phyloP scores from a whole-genome alignment of 257 asterid genomes.

The Verbascum thapsus region DNA sequence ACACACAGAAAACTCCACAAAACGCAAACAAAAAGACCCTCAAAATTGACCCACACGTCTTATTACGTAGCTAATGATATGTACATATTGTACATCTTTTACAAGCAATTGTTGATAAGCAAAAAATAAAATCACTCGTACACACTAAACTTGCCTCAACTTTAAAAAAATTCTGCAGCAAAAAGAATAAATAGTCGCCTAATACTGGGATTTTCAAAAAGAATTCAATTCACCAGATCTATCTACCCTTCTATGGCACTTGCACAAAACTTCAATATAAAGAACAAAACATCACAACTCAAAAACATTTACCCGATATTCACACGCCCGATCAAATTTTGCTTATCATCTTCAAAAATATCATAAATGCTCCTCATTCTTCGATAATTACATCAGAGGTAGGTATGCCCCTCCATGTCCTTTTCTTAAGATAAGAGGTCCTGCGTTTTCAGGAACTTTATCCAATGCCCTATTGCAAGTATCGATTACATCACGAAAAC shows the following conservation, averaged over 20 bases:
- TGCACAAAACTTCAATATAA: constrained; percentile 29
- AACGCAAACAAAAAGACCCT: background rate
- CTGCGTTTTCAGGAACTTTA: constrained; percentile 94
- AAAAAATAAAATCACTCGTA: constrained; percentile 34
- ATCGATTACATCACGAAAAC: constrained; percentile 66
- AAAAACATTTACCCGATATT: constrained; percentile 27
- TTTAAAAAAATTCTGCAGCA: constrained; percentile 32
- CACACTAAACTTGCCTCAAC: constrained; percentile 32
- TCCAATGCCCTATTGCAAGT: constrained; percentile 73
- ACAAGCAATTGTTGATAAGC: constrained; percentile 32
- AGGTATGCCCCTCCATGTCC: constrained; percentile 99
- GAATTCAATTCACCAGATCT: constrained; percentile 41
- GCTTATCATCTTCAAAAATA: constrained; percentile 11
- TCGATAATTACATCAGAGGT: constrained; percentile 70
- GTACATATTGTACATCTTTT: constrained; percentile 47
- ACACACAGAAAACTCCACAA: background rate
- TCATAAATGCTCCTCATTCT: background rate
- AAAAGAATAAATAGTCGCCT: constrained; percentile 46
- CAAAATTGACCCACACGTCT: constrained; percentile 5
- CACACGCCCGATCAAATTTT: constrained; percentile 4
- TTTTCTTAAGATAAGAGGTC: constrained; percentile 94
- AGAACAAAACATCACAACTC: constrained; percentile 26
- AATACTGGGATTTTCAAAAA: constrained; percentile 40
- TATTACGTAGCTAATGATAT: constrained; percentile 31
- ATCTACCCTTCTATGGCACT: constrained; percentile 30